These are phyloP conservation scores for Cercospora nicotianae DNA, from an alignment of 2,329 filamentous ascomycete species.

Conservation along the genomic window DNA sequence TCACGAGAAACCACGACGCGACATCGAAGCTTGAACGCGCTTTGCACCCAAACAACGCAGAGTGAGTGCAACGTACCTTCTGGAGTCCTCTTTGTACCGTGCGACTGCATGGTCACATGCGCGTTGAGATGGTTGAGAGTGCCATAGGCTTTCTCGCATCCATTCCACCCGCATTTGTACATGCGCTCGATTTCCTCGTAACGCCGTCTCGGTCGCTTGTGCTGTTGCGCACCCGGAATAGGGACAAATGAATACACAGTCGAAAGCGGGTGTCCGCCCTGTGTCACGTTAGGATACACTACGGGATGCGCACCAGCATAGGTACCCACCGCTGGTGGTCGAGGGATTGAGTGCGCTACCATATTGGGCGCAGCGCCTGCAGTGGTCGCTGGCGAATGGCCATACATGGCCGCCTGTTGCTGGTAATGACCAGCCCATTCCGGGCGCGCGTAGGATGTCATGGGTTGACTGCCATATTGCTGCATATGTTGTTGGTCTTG, in stretches of 20 bases:
- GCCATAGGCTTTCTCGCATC: constrained; percentile 97
- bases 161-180: constrained; percentile 99
- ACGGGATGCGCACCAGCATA: constrained; percentile 28
- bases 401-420: constrained; percentile 49
- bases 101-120: constrained; percentile 98
- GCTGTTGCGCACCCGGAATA: constrained; percentile 93
- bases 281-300: constrained; percentile 36
- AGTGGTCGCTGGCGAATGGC: constrained; percentile 58
- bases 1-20: constrained; percentile 26
- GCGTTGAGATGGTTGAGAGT: constrained; percentile 97
- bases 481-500: constrained; percentile 78
- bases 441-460: constrained; percentile 65
- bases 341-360: constrained; percentile 58
- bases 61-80: constrained; percentile 72
- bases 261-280: constrained; percentile 56
- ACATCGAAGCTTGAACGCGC: background rate
- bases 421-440: constrained; percentile 69
- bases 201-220: constrained; percentile 87
- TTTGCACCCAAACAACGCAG: constrained; percentile 8
- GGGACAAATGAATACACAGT: constrained; percentile 98
- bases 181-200: constrained; percentile 99
- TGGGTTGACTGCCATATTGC: constrained; percentile 67
- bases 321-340: constrained; percentile 61
- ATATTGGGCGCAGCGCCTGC: constrained; percentile 58
- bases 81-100: constrained; percentile 89